Evolutionary conservation across 2,329 filamentous ascomycete species (phyloP), one percentile per base, ranked within the genome.

Genomic region (Ascochyta koolunga): DNA sequence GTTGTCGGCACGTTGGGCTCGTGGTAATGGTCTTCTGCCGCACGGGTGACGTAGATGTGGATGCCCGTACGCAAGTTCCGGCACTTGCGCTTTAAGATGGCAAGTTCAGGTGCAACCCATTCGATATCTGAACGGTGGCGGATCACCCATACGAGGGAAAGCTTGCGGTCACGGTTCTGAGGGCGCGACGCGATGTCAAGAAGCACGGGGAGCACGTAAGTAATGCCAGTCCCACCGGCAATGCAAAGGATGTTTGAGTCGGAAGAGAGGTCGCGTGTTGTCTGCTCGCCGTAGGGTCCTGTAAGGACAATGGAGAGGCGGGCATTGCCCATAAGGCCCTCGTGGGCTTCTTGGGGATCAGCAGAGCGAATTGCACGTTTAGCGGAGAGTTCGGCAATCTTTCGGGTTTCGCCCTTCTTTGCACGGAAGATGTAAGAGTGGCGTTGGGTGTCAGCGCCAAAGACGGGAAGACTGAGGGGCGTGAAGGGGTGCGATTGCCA

Each of bases 401-500:
- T 67, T 38, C 59, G 63, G 3, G 71, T 74, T 40, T 74, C 70
- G 9, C 71, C 71, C 32, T 65, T 66, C 37, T 67, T 68, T 11
- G 70, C 67, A 37, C 71, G 71, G 63, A 73, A 73, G 21, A 74
- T 67, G 59, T 74, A 74, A 1, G 65, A 68, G 50, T 74, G 71
- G 7, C 52, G 49, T 52, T 68, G 68, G 13, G 56, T 56, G 19
- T 67, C 61, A 15, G 64, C 55, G 13, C 66, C 64, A 15, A 58
- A 66, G 0, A 68, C 51, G 2, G 67, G 67, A 3, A 58, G 60
- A 16, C 65, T 70, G 46, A 67, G 67, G 8, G 63, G 67, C 5
- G 86, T 76, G 66, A 90, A 89, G 0, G 88, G 88, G 64, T 91
- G 88, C 0, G 85, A 86, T 71, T 91, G 87, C 86, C 87, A 90